These are phyloP conservation scores for Achaetomiella virescens DNA, from an alignment of 495 filamentous ascomycete species.

Conservation along the genomic window DNA sequence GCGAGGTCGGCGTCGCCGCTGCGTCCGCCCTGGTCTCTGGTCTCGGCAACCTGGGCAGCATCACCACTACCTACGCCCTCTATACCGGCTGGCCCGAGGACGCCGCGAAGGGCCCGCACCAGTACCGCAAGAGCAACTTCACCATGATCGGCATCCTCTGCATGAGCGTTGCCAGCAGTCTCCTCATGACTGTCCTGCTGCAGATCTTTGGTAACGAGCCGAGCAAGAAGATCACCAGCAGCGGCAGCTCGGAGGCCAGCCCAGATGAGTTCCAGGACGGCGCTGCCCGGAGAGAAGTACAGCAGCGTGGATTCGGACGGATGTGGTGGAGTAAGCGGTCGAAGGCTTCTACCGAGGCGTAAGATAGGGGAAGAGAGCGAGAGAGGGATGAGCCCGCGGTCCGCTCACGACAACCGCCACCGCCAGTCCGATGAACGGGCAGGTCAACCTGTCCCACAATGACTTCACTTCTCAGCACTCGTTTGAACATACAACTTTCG, in stretches of 20 bases:
- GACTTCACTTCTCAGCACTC: constrained; percentile 23
- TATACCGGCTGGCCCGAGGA: constrained; percentile 82
- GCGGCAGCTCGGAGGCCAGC: constrained; percentile 32
- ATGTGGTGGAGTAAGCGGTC: constrained; percentile 42
- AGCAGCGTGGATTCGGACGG: constrained; percentile 61
- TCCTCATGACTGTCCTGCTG: constrained; percentile 61
- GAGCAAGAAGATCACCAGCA: constrained; percentile 34
- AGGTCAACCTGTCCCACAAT: neutral
- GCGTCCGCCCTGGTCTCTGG: constrained; percentile 81
- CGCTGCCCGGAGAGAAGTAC: constrained; percentile 60
- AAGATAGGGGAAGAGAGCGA: neutral
- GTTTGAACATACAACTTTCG: constrained; percentile 5
- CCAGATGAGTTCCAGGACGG: constrained; percentile 56
- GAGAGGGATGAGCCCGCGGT: constrained; percentile 11
- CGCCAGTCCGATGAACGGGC: neutral
- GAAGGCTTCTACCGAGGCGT: neutral
- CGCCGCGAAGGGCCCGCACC: constrained; percentile 55
- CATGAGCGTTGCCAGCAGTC: constrained; percentile 64
- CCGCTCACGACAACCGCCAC: constrained; percentile 7
- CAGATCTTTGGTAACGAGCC: constrained; percentile 53
- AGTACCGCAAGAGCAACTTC: constrained; percentile 77
- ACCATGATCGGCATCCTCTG: constrained; percentile 83
- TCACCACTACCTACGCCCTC: constrained; percentile 82
- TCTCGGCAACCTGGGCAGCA: constrained; percentile 76
- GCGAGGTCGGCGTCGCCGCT: constrained; percentile 88